These are phyloP conservation scores for Isoetes taiwanensis DNA, from an alignment of 75 land plant species.

Conservation along the genomic window DNA sequence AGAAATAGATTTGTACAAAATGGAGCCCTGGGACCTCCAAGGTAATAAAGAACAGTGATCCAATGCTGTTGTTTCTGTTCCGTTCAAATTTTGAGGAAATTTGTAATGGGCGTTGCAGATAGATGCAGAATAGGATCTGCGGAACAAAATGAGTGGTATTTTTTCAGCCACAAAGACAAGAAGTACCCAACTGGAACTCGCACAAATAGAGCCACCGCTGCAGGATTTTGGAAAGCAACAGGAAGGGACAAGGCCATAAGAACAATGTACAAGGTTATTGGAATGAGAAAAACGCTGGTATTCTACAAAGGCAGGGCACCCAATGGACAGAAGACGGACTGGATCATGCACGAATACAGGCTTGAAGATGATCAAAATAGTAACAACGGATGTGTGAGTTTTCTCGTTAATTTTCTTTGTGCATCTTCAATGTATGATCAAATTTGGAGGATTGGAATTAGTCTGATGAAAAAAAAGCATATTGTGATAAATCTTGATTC, in stretches of 20 bases:
- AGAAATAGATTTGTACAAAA: not conserved
- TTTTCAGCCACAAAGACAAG: slow-evolving; percentile 71
- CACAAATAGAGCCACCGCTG: slow-evolving; percentile 47
- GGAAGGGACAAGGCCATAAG: slow-evolving; percentile 53
- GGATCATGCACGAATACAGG: slow-evolving; percentile 64
- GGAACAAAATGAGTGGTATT: slow-evolving; percentile 70
- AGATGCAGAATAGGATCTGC: slow-evolving; percentile 59
- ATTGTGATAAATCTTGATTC: no score
- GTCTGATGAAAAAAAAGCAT: no score
- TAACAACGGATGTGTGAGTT: no score
- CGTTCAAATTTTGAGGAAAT: no score
- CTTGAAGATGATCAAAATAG: slow-evolving; percentile 40
- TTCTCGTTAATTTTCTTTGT: no score
- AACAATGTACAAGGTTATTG: slow-evolving; percentile 38
- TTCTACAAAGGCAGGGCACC: slow-evolving; percentile 56
- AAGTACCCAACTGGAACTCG: slow-evolving; percentile 18
- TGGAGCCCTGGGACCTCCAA: not conserved
- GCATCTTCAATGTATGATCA: no score
- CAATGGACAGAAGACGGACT: slow-evolving; percentile 50
- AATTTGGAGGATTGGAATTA: no score
- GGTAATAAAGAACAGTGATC: no score
- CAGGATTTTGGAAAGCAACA: slow-evolving; percentile 66
- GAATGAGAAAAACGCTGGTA: slow-evolving; percentile 56
- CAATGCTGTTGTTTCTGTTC: no score
- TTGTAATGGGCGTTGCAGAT: no score